phyloP scores from a whole-genome alignment of 2,329 filamentous ascomycete species.

The Colletotrichum cordylinicola region DNA sequence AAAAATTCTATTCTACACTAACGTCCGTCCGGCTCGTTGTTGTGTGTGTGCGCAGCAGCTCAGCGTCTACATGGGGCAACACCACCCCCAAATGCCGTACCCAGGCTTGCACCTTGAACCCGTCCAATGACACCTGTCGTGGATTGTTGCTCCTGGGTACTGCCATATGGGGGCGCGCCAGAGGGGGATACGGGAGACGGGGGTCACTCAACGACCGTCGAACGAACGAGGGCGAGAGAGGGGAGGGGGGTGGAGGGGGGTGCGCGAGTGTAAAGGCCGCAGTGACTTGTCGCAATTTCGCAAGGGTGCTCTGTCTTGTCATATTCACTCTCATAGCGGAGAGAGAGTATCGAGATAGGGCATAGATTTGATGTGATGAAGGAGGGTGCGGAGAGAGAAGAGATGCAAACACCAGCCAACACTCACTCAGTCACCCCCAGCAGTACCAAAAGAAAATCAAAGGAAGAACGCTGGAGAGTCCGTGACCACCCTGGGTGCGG shows the following conservation, averaged over 20 bases:
- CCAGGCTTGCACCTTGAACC: background rate
- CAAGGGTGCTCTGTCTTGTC: background rate
- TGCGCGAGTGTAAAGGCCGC: background rate
- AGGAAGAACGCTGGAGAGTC: background rate
- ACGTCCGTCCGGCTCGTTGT: background rate
- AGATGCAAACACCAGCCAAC: background rate
- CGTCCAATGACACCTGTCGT: conserved; percentile 10
- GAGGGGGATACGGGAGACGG: background rate
- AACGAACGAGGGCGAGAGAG: background rate
- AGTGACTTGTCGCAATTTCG: conserved; percentile 2
- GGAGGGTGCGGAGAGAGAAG: background rate
- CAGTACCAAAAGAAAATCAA: background rate
- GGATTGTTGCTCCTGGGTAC: background rate
- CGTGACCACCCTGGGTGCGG: background rate
- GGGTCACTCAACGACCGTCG: background rate
- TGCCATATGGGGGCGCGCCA: background rate
- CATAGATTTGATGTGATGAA: background rate
- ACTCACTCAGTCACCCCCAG: background rate
- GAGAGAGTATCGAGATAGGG: background rate
- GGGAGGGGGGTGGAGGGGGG: background rate
- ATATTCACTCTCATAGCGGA: background rate
- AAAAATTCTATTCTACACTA: background rate
- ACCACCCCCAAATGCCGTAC: background rate
- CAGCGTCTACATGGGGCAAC: background rate
- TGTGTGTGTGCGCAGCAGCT: background rate